phyloP scores from a whole-genome alignment of 305 asterid genomes.

The Nicotiana rustica region DNA sequence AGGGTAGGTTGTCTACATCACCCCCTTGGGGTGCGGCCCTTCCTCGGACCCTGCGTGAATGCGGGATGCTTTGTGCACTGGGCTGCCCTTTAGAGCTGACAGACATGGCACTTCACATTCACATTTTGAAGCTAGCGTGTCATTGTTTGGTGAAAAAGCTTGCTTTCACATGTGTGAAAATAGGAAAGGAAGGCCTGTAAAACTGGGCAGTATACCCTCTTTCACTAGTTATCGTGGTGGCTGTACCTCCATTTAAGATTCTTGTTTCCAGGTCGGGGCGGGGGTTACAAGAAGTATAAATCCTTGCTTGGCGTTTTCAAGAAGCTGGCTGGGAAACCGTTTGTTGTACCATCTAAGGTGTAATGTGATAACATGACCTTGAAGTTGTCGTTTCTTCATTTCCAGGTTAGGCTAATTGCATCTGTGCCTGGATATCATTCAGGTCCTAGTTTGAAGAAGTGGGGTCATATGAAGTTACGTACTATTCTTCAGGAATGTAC shows the following conservation, averaged over 20 bases:
- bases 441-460: slow-evolving; percentile 78
- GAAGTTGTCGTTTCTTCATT: slow-evolving; percentile 34
- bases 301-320: neutral
- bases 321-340: neutral
- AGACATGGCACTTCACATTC: neutral
- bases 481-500: slow-evolving; percentile 86
- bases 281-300: neutral
- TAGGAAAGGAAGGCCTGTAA: neutral
- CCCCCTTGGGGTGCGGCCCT: no score
- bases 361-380: slow-evolving; percentile 8
- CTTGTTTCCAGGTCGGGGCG: neutral
- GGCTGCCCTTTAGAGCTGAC: neutral
- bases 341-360: neutral
- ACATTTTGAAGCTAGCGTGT: neutral
- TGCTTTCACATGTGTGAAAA: neutral
- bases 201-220: neutral
- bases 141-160: slow-evolving; percentile 20
- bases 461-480: slow-evolving; percentile 99
- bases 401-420: slow-evolving; percentile 93
- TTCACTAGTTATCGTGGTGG: slow-evolving; percentile 10
- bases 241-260: neutral
- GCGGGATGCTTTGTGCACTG: no score
- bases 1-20: no score
- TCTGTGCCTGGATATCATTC: slow-evolving; percentile 97
- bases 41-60: no score